phyloP scores from a whole-genome alignment of 345 rosid genomes.

The Orychophragmus violaceus region DNA sequence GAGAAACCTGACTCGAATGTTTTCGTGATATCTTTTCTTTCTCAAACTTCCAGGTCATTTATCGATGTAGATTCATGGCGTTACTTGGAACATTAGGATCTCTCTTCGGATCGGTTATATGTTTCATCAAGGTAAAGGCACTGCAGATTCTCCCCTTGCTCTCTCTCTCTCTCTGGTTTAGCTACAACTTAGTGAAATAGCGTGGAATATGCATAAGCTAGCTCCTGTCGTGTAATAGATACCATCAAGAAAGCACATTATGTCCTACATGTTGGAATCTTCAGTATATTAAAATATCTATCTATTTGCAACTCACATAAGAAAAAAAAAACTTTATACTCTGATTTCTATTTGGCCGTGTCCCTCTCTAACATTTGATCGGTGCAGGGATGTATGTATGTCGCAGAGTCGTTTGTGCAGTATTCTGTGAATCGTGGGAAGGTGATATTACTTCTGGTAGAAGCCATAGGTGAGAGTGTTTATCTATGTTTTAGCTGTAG shows the following conservation, averaged over 20 bases:
- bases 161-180: neutral
- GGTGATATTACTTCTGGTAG: slow-evolving; percentile 68
- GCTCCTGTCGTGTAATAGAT: neutral
- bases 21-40: neutral
- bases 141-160: neutral
- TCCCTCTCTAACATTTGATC: neutral
- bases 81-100: slow-evolving; percentile 73
- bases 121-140: slow-evolving; percentile 64
- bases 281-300: neutral
- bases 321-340: neutral
- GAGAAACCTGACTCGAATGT: neutral
- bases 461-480: slow-evolving; percentile 69
- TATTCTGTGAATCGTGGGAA: slow-evolving; percentile 50
- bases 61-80: slow-evolving; percentile 68
- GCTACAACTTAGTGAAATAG: neutral
- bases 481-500: neutral
- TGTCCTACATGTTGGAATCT: neutral
- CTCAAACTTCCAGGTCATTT: slow-evolving; percentile 40
- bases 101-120: slow-evolving; percentile 60
- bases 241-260: neutral
- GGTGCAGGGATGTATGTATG: slow-evolving; percentile 68
- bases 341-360: neutral
- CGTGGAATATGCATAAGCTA: neutral
- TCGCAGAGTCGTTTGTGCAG: slow-evolving; percentile 48
- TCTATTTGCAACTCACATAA: neutral